Conservation (phyloP, 2,329 filamentous ascomycete species). For the Colletotrichum viniferum region DNA sequence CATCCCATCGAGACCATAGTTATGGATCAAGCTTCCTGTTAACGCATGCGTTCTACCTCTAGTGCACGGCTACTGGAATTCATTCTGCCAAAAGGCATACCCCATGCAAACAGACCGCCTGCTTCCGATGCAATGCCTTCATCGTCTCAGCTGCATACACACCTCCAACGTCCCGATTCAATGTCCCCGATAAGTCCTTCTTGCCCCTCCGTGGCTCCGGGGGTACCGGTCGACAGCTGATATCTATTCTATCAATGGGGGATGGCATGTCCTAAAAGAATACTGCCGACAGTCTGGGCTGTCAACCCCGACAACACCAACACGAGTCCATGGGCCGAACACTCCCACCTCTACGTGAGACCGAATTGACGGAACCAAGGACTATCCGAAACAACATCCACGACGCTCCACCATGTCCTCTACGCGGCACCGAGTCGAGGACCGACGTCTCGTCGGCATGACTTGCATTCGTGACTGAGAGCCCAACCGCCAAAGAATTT, state of each 20-base stretch:
- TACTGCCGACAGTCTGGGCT: too few relatives aligned
- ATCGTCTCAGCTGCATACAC: fast-evolving
- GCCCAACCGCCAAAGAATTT: background rate
- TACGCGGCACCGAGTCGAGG: background rate
- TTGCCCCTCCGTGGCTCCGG: background rate
- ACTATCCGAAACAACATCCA: background rate
- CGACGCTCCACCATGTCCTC: background rate
- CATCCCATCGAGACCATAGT: background rate
- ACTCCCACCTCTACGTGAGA: too few relatives aligned
- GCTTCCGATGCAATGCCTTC: background rate
- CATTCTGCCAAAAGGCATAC: too few relatives aligned
- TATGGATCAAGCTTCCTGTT: background rate
- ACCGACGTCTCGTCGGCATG: background rate
- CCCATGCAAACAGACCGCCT: background rate
- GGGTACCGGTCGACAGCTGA: too few relatives aligned
- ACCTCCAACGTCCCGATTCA: too few relatives aligned
- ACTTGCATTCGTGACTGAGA: background rate
- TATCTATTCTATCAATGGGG: too few relatives aligned
- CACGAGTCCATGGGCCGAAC: fast-evolving
- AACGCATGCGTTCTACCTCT: too few relatives aligned
- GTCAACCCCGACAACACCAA: too few relatives aligned
- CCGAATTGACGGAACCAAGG: too few relatives aligned
- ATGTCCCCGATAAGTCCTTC: fast-evolving
- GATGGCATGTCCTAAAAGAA: too few relatives aligned
- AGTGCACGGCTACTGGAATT: too few relatives aligned